phyloP scores from a whole-genome alignment of 2,329 filamentous ascomycete species.

The Onygenales sp. region DNA sequence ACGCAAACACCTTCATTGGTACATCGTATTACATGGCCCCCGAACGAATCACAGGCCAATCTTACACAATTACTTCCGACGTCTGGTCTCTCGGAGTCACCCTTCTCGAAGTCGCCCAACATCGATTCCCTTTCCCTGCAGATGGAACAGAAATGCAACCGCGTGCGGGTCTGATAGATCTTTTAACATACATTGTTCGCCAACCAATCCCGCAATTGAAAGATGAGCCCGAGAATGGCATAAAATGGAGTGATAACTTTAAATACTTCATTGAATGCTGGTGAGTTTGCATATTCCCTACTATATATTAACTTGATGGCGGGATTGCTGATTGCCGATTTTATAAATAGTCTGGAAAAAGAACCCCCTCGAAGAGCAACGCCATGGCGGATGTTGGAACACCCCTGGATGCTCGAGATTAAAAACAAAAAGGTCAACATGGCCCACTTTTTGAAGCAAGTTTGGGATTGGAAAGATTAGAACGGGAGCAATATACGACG shows the following conservation, averaged over 20 bases:
- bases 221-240: conserved; percentile 80
- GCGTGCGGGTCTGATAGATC: conserved; percentile 81
- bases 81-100: conserved; percentile 98
- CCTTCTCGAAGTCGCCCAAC: conserved; percentile 95
- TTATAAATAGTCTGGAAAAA: conserved; percentile 74
- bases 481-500: background rate
- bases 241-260: conserved; percentile 94
- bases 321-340: background rate
- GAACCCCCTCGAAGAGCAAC: conserved; percentile 77
- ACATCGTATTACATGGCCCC: conserved; percentile 99
- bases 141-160: conserved; percentile 95
- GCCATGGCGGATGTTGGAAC: conserved; percentile 97
- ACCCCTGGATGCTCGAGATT: conserved; percentile 99
- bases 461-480: conserved; percentile 89
- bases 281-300: conserved; percentile 48
- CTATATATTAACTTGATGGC: background rate
- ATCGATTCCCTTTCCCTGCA: conserved; percentile 95
- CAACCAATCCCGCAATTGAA: conserved; percentile 93
- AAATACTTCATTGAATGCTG: conserved; percentile 99
- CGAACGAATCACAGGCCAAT: conserved; percentile 93
- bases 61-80: conserved; percentile 96
- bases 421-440: conserved; percentile 94
- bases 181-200: conserved; percentile 93
- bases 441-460: conserved; percentile 82
- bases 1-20: conserved; percentile 97